Evolutionary conservation across 1,139 yeast genomes (phyloP).

Genomic region (Debaryomyces sp.): DNA sequence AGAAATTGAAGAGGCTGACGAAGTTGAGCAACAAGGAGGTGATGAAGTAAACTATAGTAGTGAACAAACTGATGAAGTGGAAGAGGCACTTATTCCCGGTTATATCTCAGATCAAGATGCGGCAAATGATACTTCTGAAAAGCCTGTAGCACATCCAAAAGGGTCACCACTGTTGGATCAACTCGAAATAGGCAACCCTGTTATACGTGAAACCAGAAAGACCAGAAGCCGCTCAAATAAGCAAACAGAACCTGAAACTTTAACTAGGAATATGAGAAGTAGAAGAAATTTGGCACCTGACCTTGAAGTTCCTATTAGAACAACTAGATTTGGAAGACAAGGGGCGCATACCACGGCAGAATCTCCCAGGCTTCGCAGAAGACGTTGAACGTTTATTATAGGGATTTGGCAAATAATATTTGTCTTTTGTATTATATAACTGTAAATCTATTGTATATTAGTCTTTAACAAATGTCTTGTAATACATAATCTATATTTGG

Average conservation of each 20-base stretch:
- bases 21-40: constrained; percentile 17
- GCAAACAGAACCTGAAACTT: not conserved
- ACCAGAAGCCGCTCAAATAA: not conserved
- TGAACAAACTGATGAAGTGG: constrained; percentile 2
- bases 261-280: not conserved
- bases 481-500: constrained; percentile 21
- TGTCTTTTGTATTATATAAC: constrained; percentile 1
- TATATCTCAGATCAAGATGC: not conserved
- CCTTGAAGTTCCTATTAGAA: not conserved
- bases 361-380: constrained; percentile 2
- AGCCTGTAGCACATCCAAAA: not conserved
- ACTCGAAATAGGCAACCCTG: not conserved
- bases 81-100: not conserved
- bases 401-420: not conserved
- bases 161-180: not conserved
- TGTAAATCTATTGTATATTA: constrained; percentile 7
- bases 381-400: not conserved
- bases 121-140: not conserved
- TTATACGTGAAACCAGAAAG: not conserved
- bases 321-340: constrained; percentile 4
- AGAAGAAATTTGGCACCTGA: not conserved
- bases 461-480: not conserved
- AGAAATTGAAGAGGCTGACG: constrained; percentile 8
- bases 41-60: not conserved
- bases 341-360: not conserved